phyloP scores from a whole-genome alignment of 345 rosid species.

The Gossypioides kirkii region DNA sequence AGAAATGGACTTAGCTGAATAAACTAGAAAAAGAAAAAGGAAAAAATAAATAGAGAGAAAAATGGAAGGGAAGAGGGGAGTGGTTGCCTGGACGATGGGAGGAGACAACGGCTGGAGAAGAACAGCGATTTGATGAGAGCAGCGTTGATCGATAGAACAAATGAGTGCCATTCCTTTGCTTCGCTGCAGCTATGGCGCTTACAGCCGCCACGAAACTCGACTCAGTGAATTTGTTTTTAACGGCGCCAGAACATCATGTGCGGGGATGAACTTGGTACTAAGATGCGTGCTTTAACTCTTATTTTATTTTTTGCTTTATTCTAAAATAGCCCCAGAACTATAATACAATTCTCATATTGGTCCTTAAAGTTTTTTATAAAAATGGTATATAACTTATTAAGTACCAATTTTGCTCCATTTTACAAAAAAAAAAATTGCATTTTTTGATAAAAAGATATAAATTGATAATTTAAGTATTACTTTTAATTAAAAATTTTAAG shows the following conservation, averaged over 20 bases:
- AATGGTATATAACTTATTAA: too few relatives aligned
- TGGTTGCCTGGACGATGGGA: constrained; percentile 53
- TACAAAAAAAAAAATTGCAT: too few relatives aligned
- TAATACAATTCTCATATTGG: too few relatives aligned
- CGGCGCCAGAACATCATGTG: constrained; percentile 13
- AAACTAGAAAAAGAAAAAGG: background rate
- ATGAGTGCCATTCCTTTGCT: constrained; percentile 36
- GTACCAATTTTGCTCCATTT: too few relatives aligned
- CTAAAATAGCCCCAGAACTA: too few relatives aligned
- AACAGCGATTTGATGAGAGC: constrained; percentile 44
- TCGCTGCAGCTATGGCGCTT: constrained; percentile 10
- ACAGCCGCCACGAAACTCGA: background rate
- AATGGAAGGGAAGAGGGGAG: background rate
- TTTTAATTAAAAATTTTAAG: too few relatives aligned
- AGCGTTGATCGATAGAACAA: constrained; percentile 37
- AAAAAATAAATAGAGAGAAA: background rate
- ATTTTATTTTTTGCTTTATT: too few relatives aligned
- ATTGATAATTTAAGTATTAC: too few relatives aligned
- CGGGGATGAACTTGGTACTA: background rate
- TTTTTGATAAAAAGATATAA: too few relatives aligned
- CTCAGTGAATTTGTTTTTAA: background rate
- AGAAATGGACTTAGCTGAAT: background rate
- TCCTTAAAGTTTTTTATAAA: too few relatives aligned
- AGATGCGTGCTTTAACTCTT: background rate
- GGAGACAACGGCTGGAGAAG: constrained; percentile 59